Evolutionary conservation across 805 yeast genomes (phyloP).

Genomic region (Nakazawaea ishiwadae): DNA sequence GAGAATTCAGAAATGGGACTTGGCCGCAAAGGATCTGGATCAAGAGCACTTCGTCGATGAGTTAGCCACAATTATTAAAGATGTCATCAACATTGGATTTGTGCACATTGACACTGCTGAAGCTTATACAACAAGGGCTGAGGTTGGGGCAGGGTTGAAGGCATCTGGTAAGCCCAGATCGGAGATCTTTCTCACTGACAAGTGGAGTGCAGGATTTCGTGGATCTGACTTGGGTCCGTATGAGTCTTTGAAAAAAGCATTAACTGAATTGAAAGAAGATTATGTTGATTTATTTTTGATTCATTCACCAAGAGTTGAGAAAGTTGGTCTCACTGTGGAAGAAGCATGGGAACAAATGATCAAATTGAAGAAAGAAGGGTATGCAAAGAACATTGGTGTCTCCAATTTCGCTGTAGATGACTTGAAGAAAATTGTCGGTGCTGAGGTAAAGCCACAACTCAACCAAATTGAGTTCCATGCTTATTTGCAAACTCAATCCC

Average conservation of each 20-base stretch:
- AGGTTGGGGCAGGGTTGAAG: constrained; percentile 51
- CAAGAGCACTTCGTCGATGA: constrained; percentile 25
- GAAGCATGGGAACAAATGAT: constrained; percentile 48
- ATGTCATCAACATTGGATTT: constrained; percentile 48
- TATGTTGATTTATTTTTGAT: constrained; percentile 60
- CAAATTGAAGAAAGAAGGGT: constrained; percentile 37
- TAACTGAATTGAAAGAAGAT: constrained; percentile 42
- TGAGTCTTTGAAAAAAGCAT: constrained; percentile 40
- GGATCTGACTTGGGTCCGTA: constrained; percentile 35
- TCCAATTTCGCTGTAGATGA: constrained; percentile 53
- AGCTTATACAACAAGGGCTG: constrained; percentile 55
- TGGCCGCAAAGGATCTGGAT: constrained; percentile 16
- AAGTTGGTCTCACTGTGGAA: constrained; percentile 40
- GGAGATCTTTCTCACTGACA: constrained; percentile 56
- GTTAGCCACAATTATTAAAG: constrained; percentile 39
- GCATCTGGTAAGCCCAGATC: constrained; percentile 40
- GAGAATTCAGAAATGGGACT: constrained; percentile 28
- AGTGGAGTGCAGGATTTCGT: constrained; percentile 39
- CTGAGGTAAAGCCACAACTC: constrained; percentile 49
- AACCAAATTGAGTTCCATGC: constrained; percentile 71
- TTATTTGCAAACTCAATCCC: constrained; percentile 59
- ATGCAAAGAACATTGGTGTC: constrained; percentile 48
- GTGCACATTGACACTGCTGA: constrained; percentile 68
- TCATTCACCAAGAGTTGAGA: constrained; percentile 50
- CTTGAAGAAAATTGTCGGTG: constrained; percentile 35